A percentile compares a stretch with the other conserved stretches of the same genome.
Evolutionary conservation across 371 early-diverging fungal species (phyloP).

Genomic region (Chytridium lagenaria): DNA sequence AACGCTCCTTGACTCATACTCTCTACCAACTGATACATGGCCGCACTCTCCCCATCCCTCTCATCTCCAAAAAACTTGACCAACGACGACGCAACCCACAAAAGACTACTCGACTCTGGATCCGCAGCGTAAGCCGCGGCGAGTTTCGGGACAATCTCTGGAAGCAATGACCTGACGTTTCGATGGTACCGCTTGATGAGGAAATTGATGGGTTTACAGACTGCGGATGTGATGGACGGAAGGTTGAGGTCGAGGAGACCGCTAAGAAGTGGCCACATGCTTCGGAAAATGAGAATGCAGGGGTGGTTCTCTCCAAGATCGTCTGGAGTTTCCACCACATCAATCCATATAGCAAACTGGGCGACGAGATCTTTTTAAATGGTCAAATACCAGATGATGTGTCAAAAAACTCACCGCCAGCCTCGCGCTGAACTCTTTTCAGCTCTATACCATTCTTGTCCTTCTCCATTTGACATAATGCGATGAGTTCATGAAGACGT

Average conservation of each 20-base stretch:
- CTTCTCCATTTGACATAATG: constrained; percentile 10
- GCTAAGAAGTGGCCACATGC: constrained; percentile 78
- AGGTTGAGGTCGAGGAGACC: constrained; percentile 60
- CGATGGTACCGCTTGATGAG: constrained; percentile 66
- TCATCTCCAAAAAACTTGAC: constrained; percentile 53
- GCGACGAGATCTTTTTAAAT: constrained; percentile 34
- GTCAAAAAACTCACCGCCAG: constrained; percentile 48
- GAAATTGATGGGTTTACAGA: constrained; percentile 70
- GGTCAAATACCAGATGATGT: constrained; percentile 43
- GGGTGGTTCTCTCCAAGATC: constrained; percentile 64
- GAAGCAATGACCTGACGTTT: constrained; percentile 64
- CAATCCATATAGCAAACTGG: constrained; percentile 36
- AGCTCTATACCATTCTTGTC: constrained; percentile 29
- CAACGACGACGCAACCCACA: constrained; percentile 74
- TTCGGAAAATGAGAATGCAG: constrained; percentile 70
- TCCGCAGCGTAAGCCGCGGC: constrained; percentile 68
- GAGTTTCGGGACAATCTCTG: constrained; percentile 61
- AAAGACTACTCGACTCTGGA: constrained; percentile 64
- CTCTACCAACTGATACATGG: constrained; percentile 50
- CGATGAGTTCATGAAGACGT: constrained; percentile 58
- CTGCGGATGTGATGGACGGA: constrained; percentile 58
- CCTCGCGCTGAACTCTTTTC: constrained; percentile 38
- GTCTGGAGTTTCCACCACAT: constrained; percentile 8
- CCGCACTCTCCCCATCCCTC: constrained; percentile 47
- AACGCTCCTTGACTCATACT: constrained; percentile 68